Evolutionary conservation across 352 stramenopile species (phyloP).

Genomic region (Lagenidium sp.): DNA sequence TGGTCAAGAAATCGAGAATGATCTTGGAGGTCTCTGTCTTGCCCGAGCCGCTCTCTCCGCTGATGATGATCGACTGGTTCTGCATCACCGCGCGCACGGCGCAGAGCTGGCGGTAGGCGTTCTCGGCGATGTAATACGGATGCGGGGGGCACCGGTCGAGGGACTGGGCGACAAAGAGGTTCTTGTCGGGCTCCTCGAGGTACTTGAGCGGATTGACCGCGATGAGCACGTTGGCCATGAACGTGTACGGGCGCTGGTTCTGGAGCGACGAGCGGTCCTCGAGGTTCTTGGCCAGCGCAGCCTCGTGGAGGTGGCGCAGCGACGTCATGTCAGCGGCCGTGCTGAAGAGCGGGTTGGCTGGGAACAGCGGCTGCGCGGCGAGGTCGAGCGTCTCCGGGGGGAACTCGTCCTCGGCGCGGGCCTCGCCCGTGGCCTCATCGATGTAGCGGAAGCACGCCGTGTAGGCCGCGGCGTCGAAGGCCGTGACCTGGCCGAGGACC

Average conservation of each 20-base stretch:
- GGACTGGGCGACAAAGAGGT: constrained; percentile 56
- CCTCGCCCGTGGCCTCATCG: constrained; percentile 58
- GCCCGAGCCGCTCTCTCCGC: constrained; percentile 89
- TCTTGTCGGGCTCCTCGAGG: constrained; percentile 62
- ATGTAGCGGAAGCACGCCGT: constrained; percentile 37
- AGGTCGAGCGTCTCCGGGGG: constrained; percentile 33
- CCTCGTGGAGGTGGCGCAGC: constrained; percentile 75
- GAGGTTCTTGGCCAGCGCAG: constrained; percentile 82
- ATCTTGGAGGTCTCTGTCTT: constrained; percentile 96
- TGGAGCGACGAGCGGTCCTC: constrained; percentile 68
- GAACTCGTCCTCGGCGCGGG: constrained; percentile 9
- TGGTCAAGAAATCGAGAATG: constrained; percentile 81
- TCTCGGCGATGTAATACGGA: constrained; percentile 78
- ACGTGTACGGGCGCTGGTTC: constrained; percentile 77
- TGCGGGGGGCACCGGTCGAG: constrained; percentile 67
- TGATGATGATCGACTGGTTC: constrained; percentile 94
- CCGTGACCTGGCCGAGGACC: constrained; percentile 58
- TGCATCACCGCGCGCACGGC: constrained; percentile 77
- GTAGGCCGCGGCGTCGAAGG: constrained; percentile 25
- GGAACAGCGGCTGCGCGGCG: constrained; percentile 34
- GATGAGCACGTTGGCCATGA: constrained; percentile 85
- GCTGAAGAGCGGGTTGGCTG: constrained; percentile 64
- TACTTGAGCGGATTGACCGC: constrained; percentile 75
- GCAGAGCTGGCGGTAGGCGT: constrained; percentile 75
- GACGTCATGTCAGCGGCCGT: constrained; percentile 81